These are phyloP conservation scores for Fusarium floridanum DNA, from an alignment of 2,329 filamentous ascomycete species.

Conservation along the genomic window DNA sequence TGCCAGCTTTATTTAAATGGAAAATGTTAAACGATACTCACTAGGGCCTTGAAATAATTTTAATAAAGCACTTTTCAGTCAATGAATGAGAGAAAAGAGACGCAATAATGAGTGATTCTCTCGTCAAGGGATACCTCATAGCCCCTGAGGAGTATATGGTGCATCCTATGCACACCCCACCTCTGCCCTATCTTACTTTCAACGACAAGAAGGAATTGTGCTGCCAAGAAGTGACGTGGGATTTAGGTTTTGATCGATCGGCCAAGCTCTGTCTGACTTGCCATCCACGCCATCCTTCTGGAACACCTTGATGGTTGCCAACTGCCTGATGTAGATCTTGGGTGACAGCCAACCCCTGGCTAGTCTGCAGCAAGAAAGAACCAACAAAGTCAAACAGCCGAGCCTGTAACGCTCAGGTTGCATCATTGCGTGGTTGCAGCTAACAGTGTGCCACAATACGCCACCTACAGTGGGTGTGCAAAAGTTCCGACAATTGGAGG, in stretches of 20 bases:
- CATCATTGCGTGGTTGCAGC: background rate
- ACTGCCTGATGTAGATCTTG: background rate
- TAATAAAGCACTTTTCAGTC: no score
- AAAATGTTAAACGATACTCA: rapidly evolving
- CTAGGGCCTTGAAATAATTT: background rate
- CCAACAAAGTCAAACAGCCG: background rate
- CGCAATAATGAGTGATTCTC: no score
- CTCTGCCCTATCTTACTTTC: background rate
- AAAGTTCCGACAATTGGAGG: no score
- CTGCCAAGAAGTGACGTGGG: background rate
- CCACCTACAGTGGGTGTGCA: no score
- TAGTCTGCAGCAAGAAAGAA: background rate
- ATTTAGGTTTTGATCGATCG: background rate
- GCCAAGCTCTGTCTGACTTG: background rate
- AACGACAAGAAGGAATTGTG: background rate
- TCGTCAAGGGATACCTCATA: background rate
- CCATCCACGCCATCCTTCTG: background rate
- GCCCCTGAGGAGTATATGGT: background rate
- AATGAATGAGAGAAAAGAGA: background rate
- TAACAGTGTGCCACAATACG: background rate
- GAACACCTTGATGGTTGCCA: background rate
- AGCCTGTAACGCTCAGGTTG: background rate
- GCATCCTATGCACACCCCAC: background rate
- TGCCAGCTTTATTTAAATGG: no score
- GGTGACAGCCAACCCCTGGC: background rate